phyloP scores from a whole-genome alignment of 257 asterid genomes.

The Ligustrum vulgare region DNA sequence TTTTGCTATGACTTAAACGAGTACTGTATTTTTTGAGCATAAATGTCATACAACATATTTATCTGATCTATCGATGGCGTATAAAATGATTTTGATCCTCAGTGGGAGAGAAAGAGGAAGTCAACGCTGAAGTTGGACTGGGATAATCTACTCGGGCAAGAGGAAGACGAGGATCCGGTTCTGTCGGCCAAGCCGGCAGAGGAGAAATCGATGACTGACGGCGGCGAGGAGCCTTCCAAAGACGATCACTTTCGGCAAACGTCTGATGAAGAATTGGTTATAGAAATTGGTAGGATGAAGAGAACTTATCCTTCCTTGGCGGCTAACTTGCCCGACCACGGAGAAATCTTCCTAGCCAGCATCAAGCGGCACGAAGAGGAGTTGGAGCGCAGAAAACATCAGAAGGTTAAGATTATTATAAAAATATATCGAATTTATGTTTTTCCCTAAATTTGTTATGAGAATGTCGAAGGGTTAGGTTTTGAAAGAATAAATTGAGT shows the following conservation, averaged over 20 bases:
- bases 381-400: slow-evolving; percentile 29
- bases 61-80: no score
- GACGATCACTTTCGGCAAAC: neutral
- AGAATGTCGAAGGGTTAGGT: neutral
- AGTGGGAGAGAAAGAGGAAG: no score
- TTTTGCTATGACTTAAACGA: no score
- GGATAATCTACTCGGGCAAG: no score
- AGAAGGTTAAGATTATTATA: slow-evolving; percentile 30
- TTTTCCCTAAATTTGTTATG: slow-evolving; percentile 13
- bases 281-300: slow-evolving; percentile 14
- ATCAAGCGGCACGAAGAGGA: slow-evolving; percentile 28
- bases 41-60: no score
- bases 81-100: no score
- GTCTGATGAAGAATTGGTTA: slow-evolving; percentile 23
- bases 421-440: neutral
- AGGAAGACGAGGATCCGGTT: no score
- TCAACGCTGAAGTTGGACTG: no score
- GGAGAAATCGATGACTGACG: no score
- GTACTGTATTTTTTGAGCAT: no score
- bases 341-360: slow-evolving; percentile 14
- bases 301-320: neutral
- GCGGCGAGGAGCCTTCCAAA: slow-evolving; percentile 8
- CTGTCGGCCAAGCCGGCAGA: no score
- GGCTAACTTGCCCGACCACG: slow-evolving; percentile 25
- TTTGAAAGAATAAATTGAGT: neutral